Evolutionary conservation across 148 eudicot genomes (phyloP).

Genomic region (Talinum fruticosum): DNA sequence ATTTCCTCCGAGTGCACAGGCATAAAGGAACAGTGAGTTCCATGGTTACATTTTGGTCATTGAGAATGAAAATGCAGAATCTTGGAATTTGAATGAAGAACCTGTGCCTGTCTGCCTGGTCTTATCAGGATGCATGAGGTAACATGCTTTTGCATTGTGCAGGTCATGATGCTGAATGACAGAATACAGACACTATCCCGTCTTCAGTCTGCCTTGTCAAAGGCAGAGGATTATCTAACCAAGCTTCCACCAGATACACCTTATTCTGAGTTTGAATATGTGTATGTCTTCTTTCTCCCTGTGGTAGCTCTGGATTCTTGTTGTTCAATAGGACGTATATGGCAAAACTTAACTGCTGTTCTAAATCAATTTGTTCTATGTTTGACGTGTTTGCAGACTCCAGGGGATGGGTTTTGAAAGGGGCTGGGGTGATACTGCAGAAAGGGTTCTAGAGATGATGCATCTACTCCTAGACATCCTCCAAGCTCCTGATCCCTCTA

Average conservation of each 20-base stretch:
- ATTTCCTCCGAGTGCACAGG: slow-evolving; percentile 82
- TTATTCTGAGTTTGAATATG: slow-evolving; percentile 74
- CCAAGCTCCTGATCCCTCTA: slow-evolving; percentile 94
- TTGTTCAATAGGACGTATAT: neutral
- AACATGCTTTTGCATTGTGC: slow-evolving; percentile 21
- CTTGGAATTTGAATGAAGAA: neutral
- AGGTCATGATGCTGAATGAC: slow-evolving; percentile 92
- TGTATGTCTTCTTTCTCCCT: slow-evolving; percentile 33
- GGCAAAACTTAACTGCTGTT: neutral
- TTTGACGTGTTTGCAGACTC: slow-evolving; percentile 40
- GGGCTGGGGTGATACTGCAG: slow-evolving; percentile 95
- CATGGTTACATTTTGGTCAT: neutral
- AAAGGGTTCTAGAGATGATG: slow-evolving; percentile 77
- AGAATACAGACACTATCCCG: slow-evolving; percentile 63
- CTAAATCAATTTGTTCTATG: neutral
- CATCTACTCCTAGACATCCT: slow-evolving; percentile 87
- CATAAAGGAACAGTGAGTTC: slow-evolving; percentile 80
- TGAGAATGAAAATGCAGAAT: neutral
- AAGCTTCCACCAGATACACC: slow-evolving; percentile 73
- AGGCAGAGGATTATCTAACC: slow-evolving; percentile 75
- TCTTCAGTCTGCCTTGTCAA: slow-evolving; percentile 66
- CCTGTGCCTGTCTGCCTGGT: neutral
- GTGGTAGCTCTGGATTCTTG: neutral
- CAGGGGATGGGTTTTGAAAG: slow-evolving; percentile 95
- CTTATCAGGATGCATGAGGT: slow-evolving; percentile 4